phyloP scores from a whole-genome alignment of 257 asterid genomes.

The Penstemon eatonii region DNA sequence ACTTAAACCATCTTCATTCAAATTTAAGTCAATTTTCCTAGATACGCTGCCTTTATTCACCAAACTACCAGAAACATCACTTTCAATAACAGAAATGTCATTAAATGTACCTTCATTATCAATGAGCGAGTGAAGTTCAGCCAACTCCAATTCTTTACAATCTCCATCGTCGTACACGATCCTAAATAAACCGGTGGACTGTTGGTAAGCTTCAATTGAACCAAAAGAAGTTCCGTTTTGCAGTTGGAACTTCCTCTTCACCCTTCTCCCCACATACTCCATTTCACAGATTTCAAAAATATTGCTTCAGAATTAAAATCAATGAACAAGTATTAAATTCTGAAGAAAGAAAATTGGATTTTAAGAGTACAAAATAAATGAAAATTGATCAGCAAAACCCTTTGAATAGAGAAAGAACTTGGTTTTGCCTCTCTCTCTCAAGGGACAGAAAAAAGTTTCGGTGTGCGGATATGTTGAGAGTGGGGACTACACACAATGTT shows the following conservation, averaged over 20 bases:
- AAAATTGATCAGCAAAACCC: slow-evolving; percentile 36
- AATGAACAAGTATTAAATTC: neutral
- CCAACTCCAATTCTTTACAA: slow-evolving; percentile 61
- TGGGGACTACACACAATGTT: slow-evolving; percentile 31
- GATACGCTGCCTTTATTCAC: slow-evolving; percentile 27
- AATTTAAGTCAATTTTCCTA: slow-evolving; percentile 43
- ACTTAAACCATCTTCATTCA: slow-evolving; percentile 41
- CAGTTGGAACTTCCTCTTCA: slow-evolving; percentile 58
- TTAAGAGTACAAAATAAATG: neutral
- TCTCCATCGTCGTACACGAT: slow-evolving; percentile 70
- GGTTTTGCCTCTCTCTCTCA: slow-evolving; percentile 42
- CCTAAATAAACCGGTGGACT: slow-evolving; percentile 44
- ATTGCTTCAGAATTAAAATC: neutral
- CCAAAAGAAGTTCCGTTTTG: slow-evolving; percentile 45
- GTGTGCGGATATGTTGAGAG: slow-evolving; percentile 37
- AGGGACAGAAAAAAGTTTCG: slow-evolving; percentile 31
- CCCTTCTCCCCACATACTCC: slow-evolving; percentile 68
- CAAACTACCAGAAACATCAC: slow-evolving; percentile 30
- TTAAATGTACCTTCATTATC: slow-evolving; percentile 31
- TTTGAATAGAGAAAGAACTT: slow-evolving; percentile 22
- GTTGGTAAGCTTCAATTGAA: slow-evolving; percentile 49
- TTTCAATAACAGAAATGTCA: slow-evolving; percentile 28
- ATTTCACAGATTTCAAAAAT: slow-evolving; percentile 40
- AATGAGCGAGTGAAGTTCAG: slow-evolving; percentile 35
- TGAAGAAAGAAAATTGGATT: neutral